These are phyloP conservation scores for Fragaria vesca DNA, from an alignment of 306 rosid genomes.

Conservation along the genomic window DNA sequence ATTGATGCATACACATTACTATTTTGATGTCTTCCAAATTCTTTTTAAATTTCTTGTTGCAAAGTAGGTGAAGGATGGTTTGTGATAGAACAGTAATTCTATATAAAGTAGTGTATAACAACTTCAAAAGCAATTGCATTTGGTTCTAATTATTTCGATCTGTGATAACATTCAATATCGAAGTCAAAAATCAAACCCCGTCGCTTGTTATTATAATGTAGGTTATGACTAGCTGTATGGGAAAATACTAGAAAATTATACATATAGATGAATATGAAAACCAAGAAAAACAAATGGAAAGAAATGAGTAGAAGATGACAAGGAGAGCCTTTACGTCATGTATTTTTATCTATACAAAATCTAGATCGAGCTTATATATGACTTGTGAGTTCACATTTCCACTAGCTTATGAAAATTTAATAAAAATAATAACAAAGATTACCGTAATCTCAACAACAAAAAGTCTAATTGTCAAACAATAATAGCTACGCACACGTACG, in stretches of 20 bases:
- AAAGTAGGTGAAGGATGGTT: background rate
- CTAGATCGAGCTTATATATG: background rate
- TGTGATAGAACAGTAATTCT: background rate
- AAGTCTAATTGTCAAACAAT: background rate
- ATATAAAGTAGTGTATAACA: background rate
- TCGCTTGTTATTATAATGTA: background rate
- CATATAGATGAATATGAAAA: background rate
- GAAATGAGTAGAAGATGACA: background rate
- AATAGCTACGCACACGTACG: background rate
- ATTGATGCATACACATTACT: background rate
- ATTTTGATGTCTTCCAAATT: background rate
- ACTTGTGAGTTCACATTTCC: background rate
- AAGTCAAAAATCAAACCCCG: background rate
- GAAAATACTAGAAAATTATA: background rate
- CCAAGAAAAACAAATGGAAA: background rate
- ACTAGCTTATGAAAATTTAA: background rate
- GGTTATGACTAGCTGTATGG: background rate
- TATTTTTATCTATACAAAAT: background rate
- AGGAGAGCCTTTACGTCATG: background rate
- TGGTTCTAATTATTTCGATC: background rate
- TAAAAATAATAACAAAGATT: too few species aligned
- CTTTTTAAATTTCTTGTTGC: background rate
- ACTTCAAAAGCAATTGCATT: background rate
- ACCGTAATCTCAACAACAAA: background rate
- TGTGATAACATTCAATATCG: background rate